Evolutionary conservation across 495 filamentous ascomycete genomes (phyloP), one percentile per base, ranked within the genome.

Genomic region (Lichenothelia convexa): DNA sequence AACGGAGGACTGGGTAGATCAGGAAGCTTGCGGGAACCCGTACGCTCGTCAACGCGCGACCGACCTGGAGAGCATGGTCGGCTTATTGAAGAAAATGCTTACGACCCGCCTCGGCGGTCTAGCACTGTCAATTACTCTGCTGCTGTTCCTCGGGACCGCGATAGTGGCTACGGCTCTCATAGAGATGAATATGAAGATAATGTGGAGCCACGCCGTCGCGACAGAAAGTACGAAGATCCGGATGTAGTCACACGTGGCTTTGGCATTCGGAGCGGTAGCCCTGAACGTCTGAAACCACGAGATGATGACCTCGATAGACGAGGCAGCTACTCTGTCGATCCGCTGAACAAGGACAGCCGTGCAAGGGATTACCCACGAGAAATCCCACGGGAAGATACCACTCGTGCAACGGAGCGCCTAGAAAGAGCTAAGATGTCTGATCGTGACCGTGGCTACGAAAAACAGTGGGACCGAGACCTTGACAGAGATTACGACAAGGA

Each of bases 171-270:
- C 18, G 44, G 49, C 21, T 36, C 37, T 7, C 38, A 46, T 13
- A 45, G 48, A 8, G 41, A 47, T 11, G 44, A 44, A 5, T 35
- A 51, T 23, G 51, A 18, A 18, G 48, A 47, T 32, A n/a, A n/a
- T n/a, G n/a, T n/a, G n/a, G n/a, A n/a, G n/a, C n/a, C n/a, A n/a
- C 42, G 47, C 22, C 40, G 52, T 2, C 36, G 50, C 23, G 15
- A 18, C 33, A 41, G 44, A 9, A 40, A 39, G 0, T 48, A 48
- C 17, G 40, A 44, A 9, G 55, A 60, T 36, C 19, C 33, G 7
- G 44, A 46, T 21, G 48, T 56, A 16, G 42, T 42, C 32, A 39
- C 37, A 6, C 47, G 57, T n/a, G 57, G 57, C 31, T 60, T 60
- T 36, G 57, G 57, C 30, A 58, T 60, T 30, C 36, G 47, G 8